Evolutionary conservation across 148 eudicot genomes (phyloP).

Genomic region (Polygonum aviculare): DNA sequence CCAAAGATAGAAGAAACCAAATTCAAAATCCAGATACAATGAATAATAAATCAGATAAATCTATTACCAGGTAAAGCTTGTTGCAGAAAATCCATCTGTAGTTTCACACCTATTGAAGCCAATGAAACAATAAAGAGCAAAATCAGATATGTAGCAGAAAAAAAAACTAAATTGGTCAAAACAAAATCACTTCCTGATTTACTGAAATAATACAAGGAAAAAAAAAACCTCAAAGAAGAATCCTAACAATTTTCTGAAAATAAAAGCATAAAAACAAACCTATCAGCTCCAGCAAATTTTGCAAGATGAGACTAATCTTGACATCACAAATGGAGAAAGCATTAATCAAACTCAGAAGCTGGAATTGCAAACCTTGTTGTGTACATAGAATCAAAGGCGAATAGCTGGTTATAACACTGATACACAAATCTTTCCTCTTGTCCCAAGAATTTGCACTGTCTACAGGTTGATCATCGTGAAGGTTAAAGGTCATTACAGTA

Average conservation of each 20-base stretch:
- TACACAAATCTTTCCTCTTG: slow-evolving; percentile 85
- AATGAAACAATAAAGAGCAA: background rate
- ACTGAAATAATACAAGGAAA: background rate
- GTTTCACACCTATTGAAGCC: slow-evolving; percentile 54
- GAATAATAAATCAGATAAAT: background rate
- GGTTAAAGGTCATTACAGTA: slow-evolving; percentile 84
- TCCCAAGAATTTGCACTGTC: slow-evolving; percentile 88
- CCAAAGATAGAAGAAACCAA: background rate
- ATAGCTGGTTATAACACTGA: slow-evolving; percentile 85
- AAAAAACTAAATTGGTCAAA: slow-evolving; percentile 14
- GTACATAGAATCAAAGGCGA: slow-evolving; percentile 86
- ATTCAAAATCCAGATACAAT: background rate
- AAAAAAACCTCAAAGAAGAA: background rate
- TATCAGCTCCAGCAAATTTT: background rate
- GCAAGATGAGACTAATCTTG: background rate
- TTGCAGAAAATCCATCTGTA: slow-evolving; percentile 81
- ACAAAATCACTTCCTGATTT: slow-evolving; percentile 5
- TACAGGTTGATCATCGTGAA: slow-evolving; percentile 75
- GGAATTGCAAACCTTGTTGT: slow-evolving; percentile 56
- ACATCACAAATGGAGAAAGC: background rate
- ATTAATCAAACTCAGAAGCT: background rate
- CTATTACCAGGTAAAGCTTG: slow-evolving; percentile 79
- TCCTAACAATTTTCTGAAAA: background rate
- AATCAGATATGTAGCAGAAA: slow-evolving; percentile 7
- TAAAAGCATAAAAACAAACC: background rate